phyloP scores from a whole-genome alignment of 108 stramenopile species.

The Nitzschia palea region DNA sequence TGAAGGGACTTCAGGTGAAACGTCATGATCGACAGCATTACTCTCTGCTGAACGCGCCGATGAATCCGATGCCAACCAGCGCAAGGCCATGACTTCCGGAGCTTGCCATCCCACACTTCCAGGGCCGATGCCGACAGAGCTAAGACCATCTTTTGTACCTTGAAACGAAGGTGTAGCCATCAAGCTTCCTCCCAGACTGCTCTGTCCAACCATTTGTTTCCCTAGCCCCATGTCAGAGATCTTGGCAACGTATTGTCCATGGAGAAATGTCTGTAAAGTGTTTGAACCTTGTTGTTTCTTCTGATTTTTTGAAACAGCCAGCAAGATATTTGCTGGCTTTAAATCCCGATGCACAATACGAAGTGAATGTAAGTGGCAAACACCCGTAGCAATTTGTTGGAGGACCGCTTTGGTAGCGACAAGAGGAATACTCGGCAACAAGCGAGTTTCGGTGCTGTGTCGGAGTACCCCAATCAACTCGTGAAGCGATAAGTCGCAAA shows the following conservation, averaged over 20 bases:
- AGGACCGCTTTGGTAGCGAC: conserved; percentile 57
- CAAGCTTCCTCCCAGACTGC: conserved; percentile 86
- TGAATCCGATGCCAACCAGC: conserved; percentile 61
- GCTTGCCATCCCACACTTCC: conserved; percentile 97
- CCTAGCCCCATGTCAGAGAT: conserved; percentile 97
- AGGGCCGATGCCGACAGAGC: conserved; percentile 74
- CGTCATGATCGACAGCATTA: conserved; percentile 25
- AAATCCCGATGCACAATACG: conserved; percentile 91
- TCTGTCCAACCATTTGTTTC: conserved; percentile 89
- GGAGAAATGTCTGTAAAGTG: conserved; percentile 51
- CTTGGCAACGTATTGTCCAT: conserved; percentile 82
- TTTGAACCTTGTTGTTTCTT: conserved; percentile 39
- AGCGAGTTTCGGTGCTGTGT: background rate
- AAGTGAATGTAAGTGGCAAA: conserved; percentile 86
- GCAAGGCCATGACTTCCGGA: conserved; percentile 90
- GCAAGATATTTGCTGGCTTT: conserved; percentile 93
- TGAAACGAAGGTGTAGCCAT: conserved; percentile 62
- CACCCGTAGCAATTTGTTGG: conserved; percentile 86
- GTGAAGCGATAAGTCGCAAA: conserved; percentile 90
- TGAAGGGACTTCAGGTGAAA: conserved; percentile 42
- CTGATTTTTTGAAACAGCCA: conserved; percentile 53
- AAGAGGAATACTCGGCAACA: conserved; percentile 12
- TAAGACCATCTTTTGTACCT: conserved; percentile 36
- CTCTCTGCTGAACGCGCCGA: conserved; percentile 38
- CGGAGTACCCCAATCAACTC: conserved; percentile 71